phyloP scores from a whole-genome alignment of 1,284 basidiomycete species.

The Volvariella surrecta region DNA sequence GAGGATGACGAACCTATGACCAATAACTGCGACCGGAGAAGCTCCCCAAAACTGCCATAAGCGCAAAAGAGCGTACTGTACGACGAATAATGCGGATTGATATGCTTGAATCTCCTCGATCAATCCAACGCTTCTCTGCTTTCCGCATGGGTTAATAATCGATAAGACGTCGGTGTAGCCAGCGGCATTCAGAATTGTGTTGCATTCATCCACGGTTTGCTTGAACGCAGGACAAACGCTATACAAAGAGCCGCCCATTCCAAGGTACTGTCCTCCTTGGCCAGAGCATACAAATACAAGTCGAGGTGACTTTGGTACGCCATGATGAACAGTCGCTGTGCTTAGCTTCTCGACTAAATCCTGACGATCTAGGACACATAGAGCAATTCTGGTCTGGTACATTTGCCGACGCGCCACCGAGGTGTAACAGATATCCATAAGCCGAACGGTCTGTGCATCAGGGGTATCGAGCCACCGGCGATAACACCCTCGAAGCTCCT shows the following conservation, averaged over 20 bases:
- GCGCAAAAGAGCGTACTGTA: conserved; percentile 51
- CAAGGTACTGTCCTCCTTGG: conserved; percentile 57
- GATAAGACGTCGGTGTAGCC: conserved; percentile 44
- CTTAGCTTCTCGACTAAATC: conserved; percentile 39
- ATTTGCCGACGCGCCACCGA: conserved; percentile 54
- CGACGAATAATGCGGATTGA: conserved; percentile 48
- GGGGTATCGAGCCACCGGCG: conserved; percentile 33
- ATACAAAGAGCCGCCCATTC: conserved; percentile 56
- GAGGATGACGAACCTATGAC: conserved; percentile 49
- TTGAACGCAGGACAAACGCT: conserved; percentile 35
- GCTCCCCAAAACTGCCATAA: conserved; percentile 65
- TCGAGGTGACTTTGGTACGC: conserved; percentile 17
- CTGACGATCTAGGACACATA: conserved; percentile 29
- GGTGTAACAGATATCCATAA: conserved; percentile 54
- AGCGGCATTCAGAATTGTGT: conserved; percentile 34
- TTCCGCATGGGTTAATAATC: conserved; percentile 27
- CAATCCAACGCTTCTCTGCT: conserved; percentile 13
- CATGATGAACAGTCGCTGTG: conserved; percentile 23
- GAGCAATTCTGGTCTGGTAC: conserved; percentile 42
- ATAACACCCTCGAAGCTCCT: conserved; percentile 36
- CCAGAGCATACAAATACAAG: conserved; percentile 64
- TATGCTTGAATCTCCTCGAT: conserved; percentile 32
- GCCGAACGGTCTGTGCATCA: conserved; percentile 15
- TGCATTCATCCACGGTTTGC: conserved; percentile 45
- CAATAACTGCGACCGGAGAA: conserved; percentile 44